Evolutionary conservation across 1,284 basidiomycete species (phyloP).

Genomic region (Cutaneotrichosporon cavernicola): DNA sequence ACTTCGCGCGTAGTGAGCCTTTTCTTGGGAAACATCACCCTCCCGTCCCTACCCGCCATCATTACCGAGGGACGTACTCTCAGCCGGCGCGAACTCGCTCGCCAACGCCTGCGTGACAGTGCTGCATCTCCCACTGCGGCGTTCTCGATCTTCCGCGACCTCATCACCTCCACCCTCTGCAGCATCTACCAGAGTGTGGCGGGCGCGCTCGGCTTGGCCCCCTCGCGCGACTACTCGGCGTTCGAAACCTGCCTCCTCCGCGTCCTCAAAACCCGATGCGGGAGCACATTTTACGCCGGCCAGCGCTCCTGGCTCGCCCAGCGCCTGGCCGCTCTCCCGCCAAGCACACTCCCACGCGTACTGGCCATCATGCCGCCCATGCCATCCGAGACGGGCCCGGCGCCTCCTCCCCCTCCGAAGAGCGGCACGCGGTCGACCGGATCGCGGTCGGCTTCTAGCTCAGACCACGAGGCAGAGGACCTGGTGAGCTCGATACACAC

Average conservation of each 20-base stretch:
- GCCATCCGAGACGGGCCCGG: conserved; percentile 36
- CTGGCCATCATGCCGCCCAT: conserved; percentile 31
- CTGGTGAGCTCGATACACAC: conserved; percentile 45
- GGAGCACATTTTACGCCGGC: conserved; percentile 31
- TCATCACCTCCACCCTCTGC: conserved; percentile 19
- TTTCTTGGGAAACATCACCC: conserved; percentile 39
- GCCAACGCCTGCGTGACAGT: conserved; percentile 29
- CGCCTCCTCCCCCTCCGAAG: conserved; percentile 23
- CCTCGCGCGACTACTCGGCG: conserved; percentile 35
- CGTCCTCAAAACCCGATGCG: conserved; percentile 32
- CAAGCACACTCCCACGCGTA: conserved; percentile 28
- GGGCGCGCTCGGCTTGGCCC: conserved; percentile 32
- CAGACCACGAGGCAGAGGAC: conserved; percentile 47
- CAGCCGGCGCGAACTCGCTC: conserved; percentile 36
- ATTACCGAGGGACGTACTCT: conserved; percentile 34
- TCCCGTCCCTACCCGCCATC: conserved; percentile 42
- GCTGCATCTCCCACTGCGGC: conserved; percentile 28
- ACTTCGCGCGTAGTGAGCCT: conserved; percentile 39
- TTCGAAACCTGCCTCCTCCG: conserved; percentile 40
- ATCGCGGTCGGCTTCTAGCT: conserved; percentile 30
- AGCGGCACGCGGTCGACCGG: conserved; percentile 5
- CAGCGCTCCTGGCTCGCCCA: conserved; percentile 37
- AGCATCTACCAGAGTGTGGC: conserved; percentile 15
- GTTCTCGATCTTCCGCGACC: conserved; percentile 38
- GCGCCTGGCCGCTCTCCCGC: conserved; percentile 31